Base-by-base conservation (phyloP, 805 yeast species). In the Pichia thaimueangensis region DNA sequence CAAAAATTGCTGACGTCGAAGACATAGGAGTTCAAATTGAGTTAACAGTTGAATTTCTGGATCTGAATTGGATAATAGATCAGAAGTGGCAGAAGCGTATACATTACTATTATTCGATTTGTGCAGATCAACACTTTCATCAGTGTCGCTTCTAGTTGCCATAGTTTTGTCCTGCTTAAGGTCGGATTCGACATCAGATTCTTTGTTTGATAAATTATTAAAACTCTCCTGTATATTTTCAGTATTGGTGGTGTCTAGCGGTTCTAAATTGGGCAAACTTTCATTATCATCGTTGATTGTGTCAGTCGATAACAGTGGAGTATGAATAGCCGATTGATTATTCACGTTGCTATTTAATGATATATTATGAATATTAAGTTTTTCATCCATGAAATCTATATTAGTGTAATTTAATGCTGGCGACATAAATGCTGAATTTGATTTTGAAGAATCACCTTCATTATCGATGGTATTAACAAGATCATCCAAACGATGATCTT, bases 1-100 rank as follows among this genome's bases (percentile, higher is more conserved):
- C 17, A 48, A 47, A 24, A 42, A 45, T 17, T 52, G 22, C 10
- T 40, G 48, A 20, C 59, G 49, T n/a, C 57, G 48, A n/a, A 45
- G 24, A 23, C 25, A 3, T 23, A 23, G 8, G 25, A 23, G 9
- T 21, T 54, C 39, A 35, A 35, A 45, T 12, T n/a, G n/a, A n/a
- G n/a, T n/a, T n/a, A n/a, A n/a, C n/a, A n/a, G n/a, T 23, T 23
- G 25, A 23, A 23, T 8, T 8, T 23, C 10, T 23, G 25, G 25
- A 23, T 23, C 25, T 23, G 25, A 23, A 23, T 23, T 23, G 10
- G 7, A 10, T 23, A 10, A 23, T 8, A 23, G n/a, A n/a, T n/a
- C n/a, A n/a, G n/a, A n/a, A n/a, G n/a, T n/a, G n/a, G n/a, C n/a
- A n/a, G n/a, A n/a, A n/a, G n/a, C n/a, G n/a, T n/a, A n/a, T n/a